Base-by-base conservation (phyloP, 108 stramenopile species). In the Cyclotella distinguenda region DNA sequence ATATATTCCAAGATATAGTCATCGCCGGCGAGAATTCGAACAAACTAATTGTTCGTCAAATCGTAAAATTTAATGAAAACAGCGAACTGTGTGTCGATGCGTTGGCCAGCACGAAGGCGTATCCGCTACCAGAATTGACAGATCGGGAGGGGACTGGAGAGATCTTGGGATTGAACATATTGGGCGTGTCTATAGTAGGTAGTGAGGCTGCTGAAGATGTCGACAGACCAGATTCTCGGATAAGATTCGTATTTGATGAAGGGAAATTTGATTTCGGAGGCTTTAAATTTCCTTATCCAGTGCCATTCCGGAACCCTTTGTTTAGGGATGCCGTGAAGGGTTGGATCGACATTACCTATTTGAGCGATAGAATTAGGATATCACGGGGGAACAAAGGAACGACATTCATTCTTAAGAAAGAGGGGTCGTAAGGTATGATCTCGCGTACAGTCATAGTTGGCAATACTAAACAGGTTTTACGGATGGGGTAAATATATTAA, bases 331-430 rank as follows among this genome's bases (percentile, higher is more conserved):
- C 80, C 9, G 91, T 93, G 38, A 93, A 93, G 57, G 91, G 91
- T 21, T 93, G 91, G 91, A 93, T 93, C 51, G 91, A 93, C 71
- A 74, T 93, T 54, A 93, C 88, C 3, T 94, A 88, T 50, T 62
- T 94, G 64, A 84, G 83, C 73, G 88, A 91, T 46, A 81, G 82
- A 10, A 50, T 93, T 38, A 82, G 93, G 13, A 89, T 94, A 50
- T 85, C 86, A 11, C 28, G 85, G 55, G 92, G 92, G 21, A 94
- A 94, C 69, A 91, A 92, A 43, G 91, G 91, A 1, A 92, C 87
- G 4, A 92, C 91, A n/a, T 92, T 92, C 70, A 75, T 92, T 51
- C 61, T 92, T 48, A 57, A 84, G 47, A 92, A 92, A 63, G 87
- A 87, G 49, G 63, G 56, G 18, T 65, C 44, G 19, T 7, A 31